These are phyloP conservation scores for Vanderwaltozyma yarrowii DNA, from an alignment of 805 yeast genomes.

Conservation along the genomic window DNA sequence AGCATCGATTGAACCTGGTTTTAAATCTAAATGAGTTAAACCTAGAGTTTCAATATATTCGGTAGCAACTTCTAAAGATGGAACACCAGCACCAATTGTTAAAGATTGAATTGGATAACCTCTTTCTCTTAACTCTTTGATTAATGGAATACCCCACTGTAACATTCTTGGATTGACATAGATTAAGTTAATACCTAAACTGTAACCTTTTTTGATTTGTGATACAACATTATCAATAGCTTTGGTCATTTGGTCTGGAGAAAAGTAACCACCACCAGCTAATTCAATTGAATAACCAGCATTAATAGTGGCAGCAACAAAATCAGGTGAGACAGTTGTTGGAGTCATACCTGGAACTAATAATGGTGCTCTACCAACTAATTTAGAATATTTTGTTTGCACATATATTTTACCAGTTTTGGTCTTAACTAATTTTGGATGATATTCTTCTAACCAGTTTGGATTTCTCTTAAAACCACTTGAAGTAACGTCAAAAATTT, in stretches of 20 bases:
- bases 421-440: slow-evolving; percentile 77
- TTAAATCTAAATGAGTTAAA: slow-evolving; percentile 86
- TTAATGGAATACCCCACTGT: slow-evolving; percentile 98
- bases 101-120: slow-evolving; percentile 95
- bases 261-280: slow-evolving; percentile 98
- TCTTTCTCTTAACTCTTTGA: slow-evolving; percentile 74
- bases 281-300: slow-evolving; percentile 97
- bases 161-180: slow-evolving; percentile 96
- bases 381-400: slow-evolving; percentile 87
- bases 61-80: slow-evolving; percentile 92
- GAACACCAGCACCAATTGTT: slow-evolving; percentile 99
- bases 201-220: slow-evolving; percentile 71
- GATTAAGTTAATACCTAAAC: slow-evolving; percentile 84
- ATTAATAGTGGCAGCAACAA: slow-evolving; percentile 86
- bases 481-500: slow-evolving; percentile 65
- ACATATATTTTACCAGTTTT: slow-evolving; percentile 66
- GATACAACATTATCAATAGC: slow-evolving; percentile 70
- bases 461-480: slow-evolving; percentile 67
- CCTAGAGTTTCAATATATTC: slow-evolving; percentile 93
- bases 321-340: slow-evolving; percentile 88
- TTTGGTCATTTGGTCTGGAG: slow-evolving; percentile 53
- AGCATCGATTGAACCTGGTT: slow-evolving; percentile 96
- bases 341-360: slow-evolving; percentile 99
- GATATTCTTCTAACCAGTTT: slow-evolving; percentile 83
- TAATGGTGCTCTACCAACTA: slow-evolving; percentile 89